Percentiles rank a stretch among this genome's conserved stretches.
phyloP scores from a whole-genome alignment of 192 early-diverging fungal genomes.

The Coemansia sp. region DNA sequence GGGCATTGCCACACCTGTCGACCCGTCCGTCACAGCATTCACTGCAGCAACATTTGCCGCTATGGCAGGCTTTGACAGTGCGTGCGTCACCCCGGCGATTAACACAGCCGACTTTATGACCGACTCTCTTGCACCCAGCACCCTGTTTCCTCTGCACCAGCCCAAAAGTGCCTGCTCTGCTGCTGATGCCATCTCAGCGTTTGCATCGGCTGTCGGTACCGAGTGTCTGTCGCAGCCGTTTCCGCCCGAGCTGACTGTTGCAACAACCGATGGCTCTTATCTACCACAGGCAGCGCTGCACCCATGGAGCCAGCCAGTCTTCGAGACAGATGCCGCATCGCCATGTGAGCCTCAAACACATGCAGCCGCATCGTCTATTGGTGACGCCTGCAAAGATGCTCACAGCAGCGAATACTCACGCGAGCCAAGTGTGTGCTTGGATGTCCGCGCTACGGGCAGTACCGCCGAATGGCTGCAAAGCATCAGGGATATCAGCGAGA shows the following conservation, averaged over 20 bases:
- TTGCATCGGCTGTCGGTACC: slow-evolving; percentile 7
- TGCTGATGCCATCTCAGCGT: slow-evolving; percentile 11
- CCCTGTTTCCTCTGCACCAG: slow-evolving; percentile 1
- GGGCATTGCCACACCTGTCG: slow-evolving; percentile 4
- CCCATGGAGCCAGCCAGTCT: slow-evolving; percentile 2
- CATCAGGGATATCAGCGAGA: background rate
- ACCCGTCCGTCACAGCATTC: slow-evolving; percentile 12
- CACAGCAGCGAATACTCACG: background rate
- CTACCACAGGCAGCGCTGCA: background rate
- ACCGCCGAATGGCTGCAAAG: slow-evolving; percentile 1
- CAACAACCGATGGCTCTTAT: background rate
- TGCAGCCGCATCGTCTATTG: background rate
- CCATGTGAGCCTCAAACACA: background rate
- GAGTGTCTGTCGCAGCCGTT: background rate
- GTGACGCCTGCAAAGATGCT: background rate
- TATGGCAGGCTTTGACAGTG: slow-evolving; percentile 16
- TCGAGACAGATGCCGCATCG: background rate
- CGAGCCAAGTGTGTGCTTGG: background rate
- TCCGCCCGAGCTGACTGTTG: background rate
- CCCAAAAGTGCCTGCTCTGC: background rate
- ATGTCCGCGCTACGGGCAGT: background rate
- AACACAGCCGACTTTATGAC: slow-evolving; percentile 2
- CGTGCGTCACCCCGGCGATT: background rate
- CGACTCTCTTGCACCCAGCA: background rate
- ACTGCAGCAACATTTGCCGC: slow-evolving; percentile 38